Evolutionary conservation across 2,329 filamentous ascomycete species (phyloP), one percentile per base, ranked within the genome.

Genomic region (Fusarium sp.): DNA sequence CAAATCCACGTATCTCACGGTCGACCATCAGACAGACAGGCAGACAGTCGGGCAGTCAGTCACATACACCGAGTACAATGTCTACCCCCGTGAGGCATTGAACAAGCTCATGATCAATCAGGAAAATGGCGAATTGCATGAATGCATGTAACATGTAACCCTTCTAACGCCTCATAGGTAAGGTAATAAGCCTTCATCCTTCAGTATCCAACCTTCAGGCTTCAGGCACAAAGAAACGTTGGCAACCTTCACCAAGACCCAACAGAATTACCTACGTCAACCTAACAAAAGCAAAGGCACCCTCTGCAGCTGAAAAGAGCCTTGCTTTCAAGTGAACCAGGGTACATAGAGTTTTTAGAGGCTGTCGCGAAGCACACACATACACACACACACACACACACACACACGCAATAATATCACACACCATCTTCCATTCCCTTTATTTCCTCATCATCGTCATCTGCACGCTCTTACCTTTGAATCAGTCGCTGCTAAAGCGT

Each of bases 221-320:
- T 62, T 65, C 56, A 28, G 54, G 49, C 50, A 58, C 65, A 59
- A 59, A 56, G 52, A 58, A 64, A 46, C 22, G 52, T 52, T 65
- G 53, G 48, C 61, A 59, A 28, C 52, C 43, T 64, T 49, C 35
- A 45, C 28, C 10, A 30, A 30, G 28, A 30, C 28, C 11, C 28
- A 30, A 30, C 28, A 30, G 28, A 30, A 30, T 30, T 30, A 13
- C 28, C n/a, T n/a, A 47, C 28, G 15, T 28, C 30, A 47, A 22
- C 13, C 9, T 22, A n/a, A 24, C 15, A 20, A 33, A 19, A 35
- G 26, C 20, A 41, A 22, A 20, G 32, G 49, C 20, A 30, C 11
- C 28, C 59, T 49, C 32, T 51, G 33, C 32, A 53, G 28, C 33
- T 22, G 9, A 37, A 7, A 37, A 47, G 50, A 40, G 11, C 50